Base-by-base conservation (phyloP, 805 yeast genomes). In the Cyberlindnera americana region DNA sequence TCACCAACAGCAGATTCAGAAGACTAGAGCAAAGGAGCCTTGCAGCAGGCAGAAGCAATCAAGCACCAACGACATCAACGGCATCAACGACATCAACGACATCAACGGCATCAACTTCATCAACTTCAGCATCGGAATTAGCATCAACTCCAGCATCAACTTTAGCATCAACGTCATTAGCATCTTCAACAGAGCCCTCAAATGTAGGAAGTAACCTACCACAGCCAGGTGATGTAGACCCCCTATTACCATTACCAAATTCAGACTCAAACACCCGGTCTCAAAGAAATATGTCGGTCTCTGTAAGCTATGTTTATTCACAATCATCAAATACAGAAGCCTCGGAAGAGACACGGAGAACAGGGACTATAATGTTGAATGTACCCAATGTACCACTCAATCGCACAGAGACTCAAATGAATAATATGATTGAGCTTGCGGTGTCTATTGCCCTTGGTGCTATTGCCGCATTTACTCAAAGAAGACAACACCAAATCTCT, bases 401-500 rank as follows among this genome's bases (percentile, higher is more conserved):
- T 42, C 77, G 81, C 38, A 82, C 79, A n/a, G 71, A 73, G 26
- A 69, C 76, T 13, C 53, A 47, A 25, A 65, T 82, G 23, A 80
- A 77, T 52, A 77, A 75, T 25, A 67, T 83, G 39, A 74, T 83
- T 11, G 66, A 81, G 19, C 61, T 83, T 41, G 88, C 89, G 2
- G 81, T 90, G 0, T 77, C 78, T 19, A 70, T 83, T 59, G 89
- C 89, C 1, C 69, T 81, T 56, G 65, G 81, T 28, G 77, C 86
- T 13, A 74, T 82, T 26, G 68, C 76, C 4, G 70, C 73, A 16
- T 68, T 73, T 28, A 33, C 49, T 2, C 62, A 72, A 22, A 66
- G 34, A 31, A 14, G 70, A 41, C 69, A 67, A 40, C 65, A 70
- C 15, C 66, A 70, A 26, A 66, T 81, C 4, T 64, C 81, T 0